Evolutionary conservation across 768 basidiomycete genomes (phyloP).

Genomic region (Nevesoporus exiguus): DNA sequence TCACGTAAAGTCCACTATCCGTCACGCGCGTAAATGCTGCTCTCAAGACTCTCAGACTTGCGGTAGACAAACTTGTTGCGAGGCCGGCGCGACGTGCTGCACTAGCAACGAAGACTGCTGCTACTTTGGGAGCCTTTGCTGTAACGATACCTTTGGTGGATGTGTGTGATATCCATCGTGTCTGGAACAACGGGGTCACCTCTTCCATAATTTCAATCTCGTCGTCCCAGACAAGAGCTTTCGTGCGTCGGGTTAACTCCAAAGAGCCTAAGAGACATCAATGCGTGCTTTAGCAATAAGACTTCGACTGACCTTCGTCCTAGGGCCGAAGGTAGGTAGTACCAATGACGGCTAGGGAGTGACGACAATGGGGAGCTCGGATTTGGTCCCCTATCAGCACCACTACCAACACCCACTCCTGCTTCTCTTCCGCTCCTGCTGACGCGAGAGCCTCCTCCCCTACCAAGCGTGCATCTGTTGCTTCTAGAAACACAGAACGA

Average conservation of each 20-base stretch:
- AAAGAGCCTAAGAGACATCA: too few species aligned
- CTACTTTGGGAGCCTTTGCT: conserved; percentile 11
- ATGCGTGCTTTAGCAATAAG: too few species aligned
- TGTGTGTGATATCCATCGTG: conserved; percentile 12
- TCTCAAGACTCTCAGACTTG: conserved; percentile 13
- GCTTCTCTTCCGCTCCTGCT: too few species aligned
- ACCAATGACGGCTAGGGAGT: too few species aligned
- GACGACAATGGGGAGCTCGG: too few species aligned
- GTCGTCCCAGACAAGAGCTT: too few species aligned
- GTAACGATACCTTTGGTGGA: conserved; percentile 20
- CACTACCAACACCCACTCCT: too few species aligned
- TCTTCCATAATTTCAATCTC: neutral
- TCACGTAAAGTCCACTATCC: too few species aligned
- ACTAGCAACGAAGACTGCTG: conserved; percentile 6
- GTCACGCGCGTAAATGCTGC: conserved; percentile 15
- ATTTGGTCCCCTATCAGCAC: too few species aligned
- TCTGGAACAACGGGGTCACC: neutral
- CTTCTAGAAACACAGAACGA: conserved; percentile 3
- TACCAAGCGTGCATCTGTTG: conserved; percentile 3
- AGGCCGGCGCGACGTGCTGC: conserved; percentile 12
- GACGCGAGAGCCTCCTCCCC: neutral
- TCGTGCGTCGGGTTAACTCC: too few species aligned
- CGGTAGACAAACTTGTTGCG: conserved; percentile 11
- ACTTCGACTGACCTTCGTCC: too few species aligned
- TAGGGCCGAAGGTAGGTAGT: too few species aligned